These are phyloP conservation scores for Exophiala aquamarina DNA, from an alignment of 2,329 filamentous ascomycete genomes.

Conservation along the genomic window DNA sequence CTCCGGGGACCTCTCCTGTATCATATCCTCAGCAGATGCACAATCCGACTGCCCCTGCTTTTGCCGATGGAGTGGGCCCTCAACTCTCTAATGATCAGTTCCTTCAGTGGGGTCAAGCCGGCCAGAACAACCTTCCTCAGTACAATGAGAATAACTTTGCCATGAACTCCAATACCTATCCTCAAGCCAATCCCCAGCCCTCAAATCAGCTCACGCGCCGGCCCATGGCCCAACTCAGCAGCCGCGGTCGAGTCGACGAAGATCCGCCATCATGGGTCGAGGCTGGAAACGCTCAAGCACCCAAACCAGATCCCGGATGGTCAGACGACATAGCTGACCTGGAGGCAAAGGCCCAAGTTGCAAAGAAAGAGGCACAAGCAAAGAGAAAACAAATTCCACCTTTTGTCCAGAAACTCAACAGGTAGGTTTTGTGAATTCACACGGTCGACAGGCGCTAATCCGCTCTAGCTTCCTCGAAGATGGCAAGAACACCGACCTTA, in stretches of 20 bases:
- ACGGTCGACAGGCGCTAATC: conserved; percentile 14
- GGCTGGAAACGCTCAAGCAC: conserved; percentile 35
- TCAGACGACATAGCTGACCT: conserved; percentile 71
- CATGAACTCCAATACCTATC: conserved; percentile 46
- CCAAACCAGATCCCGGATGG: conserved; percentile 44
- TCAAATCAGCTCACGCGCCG: conserved; percentile 45
- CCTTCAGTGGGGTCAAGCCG: conserved; percentile 54
- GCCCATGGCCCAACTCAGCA: conserved; percentile 35
- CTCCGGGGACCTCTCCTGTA: conserved; percentile 68
- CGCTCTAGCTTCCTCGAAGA: conserved; percentile 80
- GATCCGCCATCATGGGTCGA: conserved; percentile 36
- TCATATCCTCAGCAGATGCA: conserved; percentile 56
- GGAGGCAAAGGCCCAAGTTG: conserved; percentile 74
- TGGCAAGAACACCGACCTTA: conserved; percentile 87
- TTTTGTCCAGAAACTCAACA: conserved; percentile 97
- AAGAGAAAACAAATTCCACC: conserved; percentile 96
- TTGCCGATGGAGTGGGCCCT: conserved; percentile 41
- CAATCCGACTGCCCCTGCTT: conserved; percentile 31
- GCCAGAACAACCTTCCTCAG: conserved; percentile 34
- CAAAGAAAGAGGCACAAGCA: conserved; percentile 82
- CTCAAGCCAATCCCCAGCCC: conserved; percentile 31
- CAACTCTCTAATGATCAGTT: conserved; percentile 54
- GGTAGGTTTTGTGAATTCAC: conserved; percentile 55
- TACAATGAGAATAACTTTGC: conserved; percentile 54
- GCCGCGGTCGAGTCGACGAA: conserved; percentile 15